A percentile compares a stretch with the other conserved stretches of the same genome.
Conservation (phyloP, 78 protist genomes). For the Tieghemostelium lacteum region DNA sequence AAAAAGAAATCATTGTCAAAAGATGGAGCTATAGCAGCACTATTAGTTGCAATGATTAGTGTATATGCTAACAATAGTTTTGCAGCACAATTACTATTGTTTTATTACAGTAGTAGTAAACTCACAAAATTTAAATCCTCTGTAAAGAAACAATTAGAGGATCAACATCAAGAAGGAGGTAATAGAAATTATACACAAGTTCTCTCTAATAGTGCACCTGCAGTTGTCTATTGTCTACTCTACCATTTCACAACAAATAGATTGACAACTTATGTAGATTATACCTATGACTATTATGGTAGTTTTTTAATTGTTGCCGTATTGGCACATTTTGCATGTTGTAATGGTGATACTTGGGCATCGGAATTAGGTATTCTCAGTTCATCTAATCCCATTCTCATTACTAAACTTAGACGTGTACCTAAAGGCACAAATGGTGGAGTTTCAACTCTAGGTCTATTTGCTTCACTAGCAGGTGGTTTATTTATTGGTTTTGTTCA, state of each 20-base stretch:
- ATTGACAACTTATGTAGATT: neutral
- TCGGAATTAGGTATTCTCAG: constrained; percentile 74
- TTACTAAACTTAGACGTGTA: constrained; percentile 66
- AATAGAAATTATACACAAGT: constrained; percentile 80
- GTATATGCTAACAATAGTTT: constrained; percentile 1
- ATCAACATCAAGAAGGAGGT: constrained; percentile 59
- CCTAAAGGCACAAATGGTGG: constrained; percentile 83
- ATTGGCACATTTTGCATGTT: constrained; percentile 66
- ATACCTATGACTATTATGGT: neutral
- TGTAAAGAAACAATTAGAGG: constrained; percentile 72
- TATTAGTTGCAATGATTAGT: constrained; percentile 14
- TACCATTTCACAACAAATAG: neutral
- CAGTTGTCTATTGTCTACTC: neutral
- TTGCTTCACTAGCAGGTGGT: constrained; percentile 77
- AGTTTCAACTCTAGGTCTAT: constrained; percentile 18
- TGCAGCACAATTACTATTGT: constrained; percentile 20
- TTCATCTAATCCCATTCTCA: constrained; percentile 44
- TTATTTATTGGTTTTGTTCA: constrained; percentile 57
- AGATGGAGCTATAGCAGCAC: constrained; percentile 48
- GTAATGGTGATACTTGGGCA: constrained; percentile 88
- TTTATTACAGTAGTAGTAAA: constrained; percentile 52
- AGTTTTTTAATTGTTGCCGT: constrained; percentile 36
- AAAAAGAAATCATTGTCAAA: constrained; percentile 43
- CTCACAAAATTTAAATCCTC: constrained; percentile 72
- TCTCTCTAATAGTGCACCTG: constrained; percentile 68